Percentiles rank a stretch among this genome's conserved stretches.
phyloP scores from a whole-genome alignment of 352 stramenopile genomes.

The Globisporangium barbulae region DNA sequence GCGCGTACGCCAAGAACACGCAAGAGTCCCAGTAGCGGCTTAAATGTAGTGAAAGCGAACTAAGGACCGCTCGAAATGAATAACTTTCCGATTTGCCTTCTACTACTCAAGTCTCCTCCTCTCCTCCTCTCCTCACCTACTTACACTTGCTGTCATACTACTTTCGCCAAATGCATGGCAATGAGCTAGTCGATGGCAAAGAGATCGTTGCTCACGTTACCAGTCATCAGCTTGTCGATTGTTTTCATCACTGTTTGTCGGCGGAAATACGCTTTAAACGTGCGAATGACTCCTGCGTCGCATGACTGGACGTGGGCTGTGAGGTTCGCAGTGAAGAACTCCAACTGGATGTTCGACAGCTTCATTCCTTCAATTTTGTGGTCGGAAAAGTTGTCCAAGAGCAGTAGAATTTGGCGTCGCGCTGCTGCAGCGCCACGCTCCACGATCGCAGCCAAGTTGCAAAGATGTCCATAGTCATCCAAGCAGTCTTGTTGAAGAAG shows the following conservation, averaged over 20 bases:
- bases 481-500: constrained; percentile 5
- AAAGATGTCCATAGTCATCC: constrained; percentile 3
- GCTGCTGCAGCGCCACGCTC: not conserved
- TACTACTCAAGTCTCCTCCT: no score
- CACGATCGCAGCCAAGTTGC: not conserved
- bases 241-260: not conserved
- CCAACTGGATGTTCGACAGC: not conserved
- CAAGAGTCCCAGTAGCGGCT: no score
- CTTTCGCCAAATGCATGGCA: not conserved
- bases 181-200: constrained; percentile 2
- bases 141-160: constrained; percentile 5
- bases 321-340: not conserved
- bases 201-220: constrained; percentile 1
- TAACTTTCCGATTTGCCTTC: no score
- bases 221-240: constrained; percentile 4
- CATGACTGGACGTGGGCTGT: not conserved
- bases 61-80: no score
- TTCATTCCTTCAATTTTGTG: constrained; percentile 5
- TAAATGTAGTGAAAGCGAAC: no score
- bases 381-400: constrained; percentile 1
- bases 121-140: no score
- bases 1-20: no score
- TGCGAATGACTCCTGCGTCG: not conserved
- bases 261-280: constrained; percentile 2
- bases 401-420: not conserved